These are phyloP conservation scores for Microdochium trichocladiopsis DNA, from an alignment of 2,329 filamentous ascomycete genomes.

Conservation along the genomic window DNA sequence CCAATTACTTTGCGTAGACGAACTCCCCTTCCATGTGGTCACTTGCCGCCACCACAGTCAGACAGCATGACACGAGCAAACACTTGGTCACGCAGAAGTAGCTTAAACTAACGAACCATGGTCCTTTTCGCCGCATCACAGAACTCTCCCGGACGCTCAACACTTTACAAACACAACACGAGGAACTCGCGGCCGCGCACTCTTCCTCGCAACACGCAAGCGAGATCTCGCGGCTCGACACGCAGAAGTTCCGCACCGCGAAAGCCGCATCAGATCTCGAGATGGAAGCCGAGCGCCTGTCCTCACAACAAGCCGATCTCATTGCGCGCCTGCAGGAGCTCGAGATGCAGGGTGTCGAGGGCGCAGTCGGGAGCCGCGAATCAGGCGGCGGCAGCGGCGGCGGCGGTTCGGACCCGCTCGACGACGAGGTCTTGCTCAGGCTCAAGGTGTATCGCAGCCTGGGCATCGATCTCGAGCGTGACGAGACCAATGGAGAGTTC, in stretches of 20 bases:
- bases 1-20: too few species aligned
- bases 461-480: constrained; percentile 79
- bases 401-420: constrained; percentile 32
- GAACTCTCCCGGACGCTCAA: constrained; percentile 69
- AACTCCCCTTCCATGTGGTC: too few species aligned
- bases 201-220: constrained; percentile 74
- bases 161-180: constrained; percentile 68
- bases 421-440: constrained; percentile 64
- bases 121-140: constrained; percentile 19
- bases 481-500: constrained; percentile 70
- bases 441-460: constrained; percentile 87
- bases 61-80: too few species aligned
- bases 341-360: constrained; percentile 82
- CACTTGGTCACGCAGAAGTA: neutral
- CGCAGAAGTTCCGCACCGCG: constrained; percentile 89
- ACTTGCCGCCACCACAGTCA: too few species aligned
- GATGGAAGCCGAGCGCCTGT: constrained; percentile 89
- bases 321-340: constrained; percentile 71
- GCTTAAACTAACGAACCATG: neutral
- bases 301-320: constrained; percentile 69
- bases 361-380: constrained; percentile 29
- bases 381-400: neutral
- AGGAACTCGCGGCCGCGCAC: constrained; percentile 67
- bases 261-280: constrained; percentile 85
- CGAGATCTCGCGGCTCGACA: constrained; percentile 81